Base-by-base conservation (phyloP, 1,284 basidiomycete species). In the Uromyces viciae-fabae region DNA sequence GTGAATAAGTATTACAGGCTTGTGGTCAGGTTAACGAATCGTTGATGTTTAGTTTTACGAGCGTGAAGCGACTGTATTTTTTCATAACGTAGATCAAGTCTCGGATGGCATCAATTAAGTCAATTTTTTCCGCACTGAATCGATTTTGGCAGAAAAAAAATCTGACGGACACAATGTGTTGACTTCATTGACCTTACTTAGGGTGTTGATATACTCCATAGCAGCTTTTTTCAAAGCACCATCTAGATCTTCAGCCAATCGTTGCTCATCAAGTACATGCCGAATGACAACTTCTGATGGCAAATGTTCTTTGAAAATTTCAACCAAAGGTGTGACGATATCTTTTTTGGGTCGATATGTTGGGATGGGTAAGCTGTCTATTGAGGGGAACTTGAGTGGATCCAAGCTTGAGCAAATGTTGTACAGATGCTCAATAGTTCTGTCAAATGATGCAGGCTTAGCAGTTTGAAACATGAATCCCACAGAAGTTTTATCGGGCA, bases 221-320 rank as follows among this genome's bases (percentile, higher is more conserved):
- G 66, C 68, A 38, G 77, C 77, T 56, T 79, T 79, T 69, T 71
- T 79, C 54, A 79, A 33, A 14, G 62, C 62, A 22, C 77, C 49
- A 60, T 68, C 77, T 1, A 79, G 42, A 58, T 79, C 77, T 58
- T 71, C 77, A 28, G 77, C 77, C 9, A 71, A 36, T 7, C 40
- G 33, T 28, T 79, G 36, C 38, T 79, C 54, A 31, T 79, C 77
- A 40, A 79, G 68, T 2, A 60, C 31, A 49, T 79, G 77, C 31
- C 77, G 49, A 56, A 31, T 25, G 42, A 56, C 54, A 19, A 79
- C 77, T 40, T 42, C 52, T n/a, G n/a, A 40, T 0, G 77, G 68
- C 1, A 79, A 28, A 19, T 31, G 62, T 79, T 71, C 54, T 49
- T 68, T 69, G 58, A 79, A 79, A 28, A 28, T 31, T 33, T 58